These are phyloP conservation scores for Phytopythium delawarense DNA, from an alignment of 352 stramenopile genomes.

Conservation along the genomic window DNA sequence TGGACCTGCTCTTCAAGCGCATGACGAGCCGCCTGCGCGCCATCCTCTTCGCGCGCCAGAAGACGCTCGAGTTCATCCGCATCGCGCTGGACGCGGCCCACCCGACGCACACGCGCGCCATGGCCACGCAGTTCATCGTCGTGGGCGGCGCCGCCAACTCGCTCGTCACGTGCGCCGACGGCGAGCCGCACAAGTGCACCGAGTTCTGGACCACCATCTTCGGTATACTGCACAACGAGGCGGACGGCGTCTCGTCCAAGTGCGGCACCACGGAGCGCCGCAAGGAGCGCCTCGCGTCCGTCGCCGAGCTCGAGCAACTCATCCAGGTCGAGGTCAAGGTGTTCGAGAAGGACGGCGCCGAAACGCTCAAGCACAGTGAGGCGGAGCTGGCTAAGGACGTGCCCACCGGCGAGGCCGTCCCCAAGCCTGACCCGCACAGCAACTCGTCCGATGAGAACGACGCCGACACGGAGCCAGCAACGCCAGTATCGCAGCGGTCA, in stretches of 20 bases:
- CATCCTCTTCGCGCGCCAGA: constrained; percentile 67
- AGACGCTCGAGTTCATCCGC: constrained; percentile 70
- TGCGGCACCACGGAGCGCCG: constrained; percentile 30
- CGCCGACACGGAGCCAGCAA: constrained; percentile 5
- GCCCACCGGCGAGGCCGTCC: not conserved
- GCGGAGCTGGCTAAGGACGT: constrained; percentile 36
- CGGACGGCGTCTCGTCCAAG: constrained; percentile 35
- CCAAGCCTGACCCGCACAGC: constrained; percentile 2
- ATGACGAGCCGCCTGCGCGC: constrained; percentile 75
- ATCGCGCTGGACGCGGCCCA: constrained; percentile 52
- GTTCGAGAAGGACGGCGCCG: constrained; percentile 63
- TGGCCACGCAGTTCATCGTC: constrained; percentile 78
- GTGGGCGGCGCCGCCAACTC: constrained; percentile 56
- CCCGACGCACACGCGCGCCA: constrained; percentile 56
- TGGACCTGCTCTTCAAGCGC: constrained; percentile 83
- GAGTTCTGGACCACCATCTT: constrained; percentile 76
- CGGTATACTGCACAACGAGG: constrained; percentile 54
- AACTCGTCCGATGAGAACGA: constrained; percentile 32
- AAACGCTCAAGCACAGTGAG: constrained; percentile 66
- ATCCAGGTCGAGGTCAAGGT: constrained; percentile 74
- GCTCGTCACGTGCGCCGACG: constrained; percentile 36
- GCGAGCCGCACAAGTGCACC: constrained; percentile 47
- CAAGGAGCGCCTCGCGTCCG: constrained; percentile 39
- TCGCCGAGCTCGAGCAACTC: constrained; percentile 68
- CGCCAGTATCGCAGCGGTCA: constrained; percentile 11